A percentile compares a stretch with the other conserved stretches of the same genome.
Conservation (phyloP, 1,284 basidiomycete species). For the Laetiporus sulphureus region DNA sequence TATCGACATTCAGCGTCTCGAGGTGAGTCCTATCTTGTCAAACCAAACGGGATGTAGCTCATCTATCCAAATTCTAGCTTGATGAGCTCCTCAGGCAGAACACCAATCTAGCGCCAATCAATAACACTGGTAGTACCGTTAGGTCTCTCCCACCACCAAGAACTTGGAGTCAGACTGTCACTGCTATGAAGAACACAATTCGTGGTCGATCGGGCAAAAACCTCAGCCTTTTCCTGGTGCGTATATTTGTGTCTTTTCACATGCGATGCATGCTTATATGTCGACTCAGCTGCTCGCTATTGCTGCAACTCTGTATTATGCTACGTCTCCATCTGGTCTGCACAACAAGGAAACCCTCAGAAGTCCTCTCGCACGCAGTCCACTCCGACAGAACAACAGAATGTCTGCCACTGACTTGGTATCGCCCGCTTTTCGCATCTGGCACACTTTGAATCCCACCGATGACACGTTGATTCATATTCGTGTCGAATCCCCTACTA, state of each 20-base stretch:
- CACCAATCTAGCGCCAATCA: slow-evolving; percentile 37
- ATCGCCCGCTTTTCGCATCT: slow-evolving; percentile 60
- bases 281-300: slow-evolving; percentile 59
- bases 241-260: slow-evolving; percentile 17
- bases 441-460: slow-evolving; percentile 77
- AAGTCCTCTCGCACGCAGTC: slow-evolving; percentile 26
- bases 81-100: slow-evolving; percentile 74
- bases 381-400: slow-evolving; percentile 27
- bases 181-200: slow-evolving; percentile 43
- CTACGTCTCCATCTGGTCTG: slow-evolving; percentile 46
- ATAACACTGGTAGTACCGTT: slow-evolving; percentile 23
- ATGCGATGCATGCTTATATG: background rate
- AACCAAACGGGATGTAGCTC: background rate
- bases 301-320: slow-evolving; percentile 65
- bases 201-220: slow-evolving; percentile 74
- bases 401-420: slow-evolving; percentile 22
- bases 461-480: slow-evolving; percentile 71
- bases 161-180: slow-evolving; percentile 37
- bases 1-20: slow-evolving; percentile 86
- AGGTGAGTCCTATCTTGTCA: slow-evolving; percentile 38
- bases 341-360: slow-evolving; percentile 26
- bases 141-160: slow-evolving; percentile 33
- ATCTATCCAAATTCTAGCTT: slow-evolving; percentile 38
- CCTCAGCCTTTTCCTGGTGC: slow-evolving; percentile 72
- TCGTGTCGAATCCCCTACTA: slow-evolving; percentile 72